Evolutionary conservation across 352 stramenopile species (phyloP).

Genomic region (Pythium utonaiense): DNA sequence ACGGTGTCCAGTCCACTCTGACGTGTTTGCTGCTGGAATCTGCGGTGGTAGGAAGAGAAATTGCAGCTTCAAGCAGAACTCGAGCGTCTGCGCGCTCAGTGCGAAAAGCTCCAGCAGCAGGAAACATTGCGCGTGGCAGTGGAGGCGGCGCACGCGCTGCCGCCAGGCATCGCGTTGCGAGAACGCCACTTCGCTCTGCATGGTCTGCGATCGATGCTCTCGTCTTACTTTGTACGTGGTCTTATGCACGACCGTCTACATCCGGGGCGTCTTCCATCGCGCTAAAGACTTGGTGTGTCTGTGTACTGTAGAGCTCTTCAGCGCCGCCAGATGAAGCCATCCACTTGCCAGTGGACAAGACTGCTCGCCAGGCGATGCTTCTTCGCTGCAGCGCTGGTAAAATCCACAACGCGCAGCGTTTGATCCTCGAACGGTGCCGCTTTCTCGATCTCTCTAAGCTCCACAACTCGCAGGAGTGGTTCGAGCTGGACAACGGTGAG

Average conservation of each 20-base stretch:
- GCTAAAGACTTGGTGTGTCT: too few relatives aligned
- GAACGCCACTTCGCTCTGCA: slow-evolving; percentile 9
- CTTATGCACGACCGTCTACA: too few relatives aligned
- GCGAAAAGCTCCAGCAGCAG: neutral
- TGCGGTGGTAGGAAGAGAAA: slow-evolving; percentile 18
- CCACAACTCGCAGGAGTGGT: slow-evolving; percentile 37
- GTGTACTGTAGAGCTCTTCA: neutral
- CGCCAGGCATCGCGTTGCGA: neutral
- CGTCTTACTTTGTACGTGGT: neutral
- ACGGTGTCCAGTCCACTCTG: neutral
- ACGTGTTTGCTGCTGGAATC: neutral
- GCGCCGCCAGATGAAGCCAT: slow-evolving; percentile 2
- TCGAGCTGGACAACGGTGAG: slow-evolving; percentile 31
- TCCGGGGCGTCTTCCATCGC: too few relatives aligned
- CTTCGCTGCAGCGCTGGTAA: slow-evolving; percentile 34
- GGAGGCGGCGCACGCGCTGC: neutral
- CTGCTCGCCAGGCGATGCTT: slow-evolving; percentile 30
- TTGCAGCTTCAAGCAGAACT: slow-evolving; percentile 11
- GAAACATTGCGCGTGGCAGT: neutral
- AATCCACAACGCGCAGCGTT: slow-evolving; percentile 33
- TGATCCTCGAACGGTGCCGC: slow-evolving; percentile 34
- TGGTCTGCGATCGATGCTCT: slow-evolving; percentile 11
- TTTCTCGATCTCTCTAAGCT: slow-evolving; percentile 32
- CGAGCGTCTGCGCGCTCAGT: slow-evolving; percentile 5
- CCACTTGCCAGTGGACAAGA: slow-evolving; percentile 15